These are phyloP conservation scores for Ophiocordyceps camponoti-floridani DNA, from an alignment of 2,329 filamentous ascomycete genomes.

Conservation along the genomic window DNA sequence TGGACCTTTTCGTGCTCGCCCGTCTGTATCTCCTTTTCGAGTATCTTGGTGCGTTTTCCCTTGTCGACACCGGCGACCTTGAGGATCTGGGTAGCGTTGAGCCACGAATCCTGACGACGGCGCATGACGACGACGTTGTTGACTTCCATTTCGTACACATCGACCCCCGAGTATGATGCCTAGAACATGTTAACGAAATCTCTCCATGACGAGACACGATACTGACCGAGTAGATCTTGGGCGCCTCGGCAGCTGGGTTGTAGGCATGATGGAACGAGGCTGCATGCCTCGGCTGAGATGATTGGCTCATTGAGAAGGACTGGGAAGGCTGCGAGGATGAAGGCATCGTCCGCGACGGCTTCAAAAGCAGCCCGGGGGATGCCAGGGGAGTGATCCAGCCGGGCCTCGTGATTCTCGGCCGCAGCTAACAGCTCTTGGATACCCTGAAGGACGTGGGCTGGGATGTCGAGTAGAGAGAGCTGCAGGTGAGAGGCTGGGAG, in stretches of 20 bases:
- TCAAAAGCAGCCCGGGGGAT: not conserved
- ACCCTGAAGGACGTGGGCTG: not conserved
- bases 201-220: not conserved
- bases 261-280: conserved; percentile 19
- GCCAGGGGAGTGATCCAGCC: not conserved
- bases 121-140: conserved; percentile 91
- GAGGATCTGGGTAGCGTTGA: conserved; percentile 95
- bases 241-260: conserved; percentile 20
- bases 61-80: conserved; percentile 97
- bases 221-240: conserved; percentile 45
- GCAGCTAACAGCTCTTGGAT: not conserved
- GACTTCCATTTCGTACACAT: conserved; percentile 98
- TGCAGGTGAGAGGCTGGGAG: not conserved
- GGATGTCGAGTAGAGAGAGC: not conserved
- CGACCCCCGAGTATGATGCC: conserved; percentile 87
- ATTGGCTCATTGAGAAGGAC: conserved; percentile 38
- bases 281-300: conserved; percentile 23
- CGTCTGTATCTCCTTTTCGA: conserved; percentile 93
- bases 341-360: conserved; percentile 10
- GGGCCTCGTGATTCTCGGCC: not conserved
- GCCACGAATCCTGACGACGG: conserved; percentile 81
- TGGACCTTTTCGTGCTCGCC: conserved; percentile 98
- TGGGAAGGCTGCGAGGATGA: conserved; percentile 34
- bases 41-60: conserved; percentile 89
- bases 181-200: not conserved